phyloP scores from a whole-genome alignment of 2,329 filamentous ascomycete species.

The Fusarium sublunatum region DNA sequence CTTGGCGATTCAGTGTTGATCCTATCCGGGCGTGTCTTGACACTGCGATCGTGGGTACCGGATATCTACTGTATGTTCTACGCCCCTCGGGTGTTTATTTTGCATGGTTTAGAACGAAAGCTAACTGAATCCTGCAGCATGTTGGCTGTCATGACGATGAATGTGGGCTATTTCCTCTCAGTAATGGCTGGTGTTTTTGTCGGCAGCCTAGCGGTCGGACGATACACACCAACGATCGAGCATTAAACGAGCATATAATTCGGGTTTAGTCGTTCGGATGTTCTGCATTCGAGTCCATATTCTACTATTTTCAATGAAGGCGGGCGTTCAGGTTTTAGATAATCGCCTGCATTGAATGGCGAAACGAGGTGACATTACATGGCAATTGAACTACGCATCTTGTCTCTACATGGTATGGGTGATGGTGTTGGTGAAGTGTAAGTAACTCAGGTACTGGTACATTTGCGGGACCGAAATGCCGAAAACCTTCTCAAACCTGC shows the following conservation, averaged over 20 bases:
- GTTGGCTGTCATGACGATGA: conserved; percentile 92
- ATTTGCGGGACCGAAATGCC: conserved; percentile 22
- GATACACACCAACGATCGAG: conserved; percentile 67
- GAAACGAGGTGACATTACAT: no score
- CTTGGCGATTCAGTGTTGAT: conserved; percentile 86
- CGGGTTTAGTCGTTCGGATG: background rate
- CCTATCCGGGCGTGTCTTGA: conserved; percentile 77
- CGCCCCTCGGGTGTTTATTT: background rate
- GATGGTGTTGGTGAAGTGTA: background rate
- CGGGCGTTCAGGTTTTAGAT: background rate
- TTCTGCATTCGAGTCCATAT: background rate
- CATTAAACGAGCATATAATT: conserved; percentile 51
- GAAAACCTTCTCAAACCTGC: conserved; percentile 66
- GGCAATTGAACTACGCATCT: background rate
- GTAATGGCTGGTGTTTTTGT: conserved; percentile 84
- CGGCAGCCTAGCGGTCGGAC: conserved; percentile 84
- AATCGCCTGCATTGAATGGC: background rate
- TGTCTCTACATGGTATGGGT: background rate
- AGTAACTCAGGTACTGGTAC: conserved; percentile 53
- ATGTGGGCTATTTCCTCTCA: conserved; percentile 85
- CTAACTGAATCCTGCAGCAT: conserved; percentile 68
- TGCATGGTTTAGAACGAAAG: background rate
- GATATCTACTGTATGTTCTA: conserved; percentile 82
- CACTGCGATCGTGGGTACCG: conserved; percentile 78
- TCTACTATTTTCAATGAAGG: background rate